Conservation (phyloP, 2,329 filamentous ascomycete genomes). For the Colletotrichum tropicale region DNA sequence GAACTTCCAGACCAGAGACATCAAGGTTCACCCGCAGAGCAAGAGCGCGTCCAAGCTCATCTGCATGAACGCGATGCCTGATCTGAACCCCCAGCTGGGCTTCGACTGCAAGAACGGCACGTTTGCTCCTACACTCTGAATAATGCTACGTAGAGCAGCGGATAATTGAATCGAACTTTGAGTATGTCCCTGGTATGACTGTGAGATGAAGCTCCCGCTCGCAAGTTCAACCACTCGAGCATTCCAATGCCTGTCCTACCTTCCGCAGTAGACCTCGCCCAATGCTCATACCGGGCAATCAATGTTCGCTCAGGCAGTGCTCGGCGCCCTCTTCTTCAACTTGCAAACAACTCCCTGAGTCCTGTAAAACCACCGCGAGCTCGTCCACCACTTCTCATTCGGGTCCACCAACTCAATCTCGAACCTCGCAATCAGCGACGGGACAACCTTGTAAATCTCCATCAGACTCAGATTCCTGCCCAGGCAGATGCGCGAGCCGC, state of each 20-base stretch:
- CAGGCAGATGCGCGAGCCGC: constrained; percentile 42
- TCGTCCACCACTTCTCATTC: constrained; percentile 21
- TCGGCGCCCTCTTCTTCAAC: constrained; percentile 8
- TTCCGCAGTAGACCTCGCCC: neutral
- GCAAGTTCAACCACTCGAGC: neutral
- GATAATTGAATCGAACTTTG: neutral
- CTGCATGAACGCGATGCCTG: constrained; percentile 37
- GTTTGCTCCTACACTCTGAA: neutral
- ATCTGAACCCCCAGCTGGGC: constrained; percentile 36
- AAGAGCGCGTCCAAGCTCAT: constrained; percentile 30
- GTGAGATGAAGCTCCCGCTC: neutral
- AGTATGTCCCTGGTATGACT: accelerated
- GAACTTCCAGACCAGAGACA: constrained; percentile 34
- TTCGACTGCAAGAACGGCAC: constrained; percentile 39
- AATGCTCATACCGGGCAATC: too few relatives aligned
- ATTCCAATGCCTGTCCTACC: too few relatives aligned
- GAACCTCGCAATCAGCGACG: constrained; percentile 49
- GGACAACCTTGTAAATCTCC: constrained; percentile 39
- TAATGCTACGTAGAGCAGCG: neutral
- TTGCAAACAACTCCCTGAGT: constrained; percentile 23
- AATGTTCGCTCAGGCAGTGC: neutral
- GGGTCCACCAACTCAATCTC: constrained; percentile 37
- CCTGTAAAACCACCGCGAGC: constrained; percentile 23
- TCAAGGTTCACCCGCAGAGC: constrained; percentile 35
- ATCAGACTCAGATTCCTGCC: constrained; percentile 37